Evolutionary conservation across 768 basidiomycete species (phyloP), one percentile per base, ranked within the genome.

Genomic region (Lactifluus subvellereus): DNA sequence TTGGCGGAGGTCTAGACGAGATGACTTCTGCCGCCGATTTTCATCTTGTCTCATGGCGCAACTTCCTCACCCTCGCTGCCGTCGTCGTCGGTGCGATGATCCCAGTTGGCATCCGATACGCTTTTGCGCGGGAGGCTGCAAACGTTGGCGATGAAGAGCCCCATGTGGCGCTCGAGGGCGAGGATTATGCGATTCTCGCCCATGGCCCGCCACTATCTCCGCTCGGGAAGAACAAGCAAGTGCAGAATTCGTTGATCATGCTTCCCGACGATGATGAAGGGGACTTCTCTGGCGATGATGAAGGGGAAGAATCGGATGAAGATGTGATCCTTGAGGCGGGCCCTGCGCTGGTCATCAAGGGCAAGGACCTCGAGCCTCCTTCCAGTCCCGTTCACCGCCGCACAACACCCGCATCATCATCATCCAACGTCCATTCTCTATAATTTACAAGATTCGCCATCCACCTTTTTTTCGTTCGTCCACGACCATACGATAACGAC

Each of bases 11-110:
- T 7, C 79, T 98, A 33, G 95, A 98, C 67, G 86, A 94, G 64
- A 98, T 98, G 96, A 96, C 95, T 6, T 88, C 87, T 50, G 81
- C 95, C 1, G 89, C 84, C 38, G 96, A 98, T 72, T 98, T 98
- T 72, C 87, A 96, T 74, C 82, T 98, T 54, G 84, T 98, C 67
- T 96, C 94, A 60, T 88, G 89, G 86, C 82, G 83, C 63, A 98
- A 98, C 75, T 90, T 95, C 71, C 81, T 96, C 66, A 84, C 88
- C 11, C 78, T 98, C 22, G 81, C 86, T 1, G 91, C 91, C 0
- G 85, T 96, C 55, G 91, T 90, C 60, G 81, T 94, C 13, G 94
- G 94, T 6, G 95, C 92, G n/a, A 79, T 96, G 77, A 91, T 96
- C 59, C 94, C 94, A 6, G 94, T 97, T 38, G 92, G 90, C 3